phyloP scores from a whole-genome alignment of 2,329 filamentous ascomycete genomes.

The Rhynchosporium graminicola region DNA sequence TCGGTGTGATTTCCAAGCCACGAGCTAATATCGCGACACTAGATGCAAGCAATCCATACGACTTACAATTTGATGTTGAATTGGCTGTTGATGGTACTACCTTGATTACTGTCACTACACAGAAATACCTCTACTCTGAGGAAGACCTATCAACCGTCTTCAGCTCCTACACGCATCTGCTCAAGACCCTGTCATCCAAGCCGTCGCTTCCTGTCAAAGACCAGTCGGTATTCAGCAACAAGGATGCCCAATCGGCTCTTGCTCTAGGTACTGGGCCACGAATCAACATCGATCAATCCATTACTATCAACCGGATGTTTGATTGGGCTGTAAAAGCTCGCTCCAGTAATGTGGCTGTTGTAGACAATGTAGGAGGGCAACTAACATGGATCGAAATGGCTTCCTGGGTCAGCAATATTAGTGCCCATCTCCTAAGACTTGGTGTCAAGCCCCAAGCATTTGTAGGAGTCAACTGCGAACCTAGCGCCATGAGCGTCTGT shows the following conservation, averaged over 20 bases:
- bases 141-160: constrained; percentile 19
- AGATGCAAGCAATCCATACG: constrained; percentile 23
- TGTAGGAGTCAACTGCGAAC: constrained; percentile 24
- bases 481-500: constrained; percentile 34
- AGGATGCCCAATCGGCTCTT: constrained; percentile 17
- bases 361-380: constrained; percentile 18
- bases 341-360: constrained; percentile 17
- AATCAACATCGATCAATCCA: constrained; percentile 19
- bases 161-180: constrained; percentile 22
- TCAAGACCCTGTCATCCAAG: constrained; percentile 23
- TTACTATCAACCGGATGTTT: constrained; percentile 23
- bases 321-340: constrained; percentile 23
- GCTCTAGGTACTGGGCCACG: constrained; percentile 19
- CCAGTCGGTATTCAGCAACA: constrained; percentile 17
- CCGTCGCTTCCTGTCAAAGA: constrained; percentile 22
- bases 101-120: constrained; percentile 22
- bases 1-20: not conserved
- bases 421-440: constrained; percentile 26
- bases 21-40: too few species aligned
- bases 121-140: constrained; percentile 22
- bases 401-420: constrained; percentile 42
- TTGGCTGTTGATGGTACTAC: constrained; percentile 22
- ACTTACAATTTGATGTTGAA: constrained; percentile 22
- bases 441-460: constrained; percentile 11
- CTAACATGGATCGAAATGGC: constrained; percentile 43